Evolutionary conservation across 176 grass and related monocot genomes (phyloP), one percentile per base, ranked within the genome.

Genomic region (Alopecurus myosuroides): DNA sequence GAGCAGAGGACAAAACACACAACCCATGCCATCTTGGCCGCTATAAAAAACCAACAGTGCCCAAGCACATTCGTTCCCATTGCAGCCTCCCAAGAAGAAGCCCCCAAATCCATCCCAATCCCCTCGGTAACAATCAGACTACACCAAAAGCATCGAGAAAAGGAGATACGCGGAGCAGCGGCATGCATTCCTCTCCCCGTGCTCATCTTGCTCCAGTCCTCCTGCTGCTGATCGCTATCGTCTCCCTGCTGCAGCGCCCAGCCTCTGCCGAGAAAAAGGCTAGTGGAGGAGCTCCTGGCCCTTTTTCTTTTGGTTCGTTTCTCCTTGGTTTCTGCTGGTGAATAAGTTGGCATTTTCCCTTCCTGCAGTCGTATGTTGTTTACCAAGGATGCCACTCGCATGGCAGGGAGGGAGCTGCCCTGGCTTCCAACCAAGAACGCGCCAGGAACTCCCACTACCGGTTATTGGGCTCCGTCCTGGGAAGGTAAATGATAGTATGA

Each of bases 381-480:
- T 98, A 98, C 86, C 61, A 94, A 2, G 96, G 96, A 31, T 77
- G 76, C 0, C 91, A 98, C 88, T 87, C 91, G 74, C 96, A 94
- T 23, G 87, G 85, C 1, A 49, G 51, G 1, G 89, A 80, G 34
- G 96, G 80, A 22, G 85, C 78, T 4, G 88, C 77, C 50, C 46
- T 83, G 55, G 64, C 81, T 35, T 46, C 82, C 15, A 78, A 4
- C 73, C 85, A 89, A 26, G 87, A 74, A 55, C 85, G 85, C 67
- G 89, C 77, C 29, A 39, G 26, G 81, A 66, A 64, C 72, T 93
- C 93, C 8, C 96, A 98, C 84, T 76, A 87, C 82, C 85, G 77
- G 70, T 80, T 98, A 25, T 76, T 98, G 23, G 87, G 87, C 58
- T 89, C 91, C 8, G 56, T 95, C 46, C 77, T 98, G 4, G 90